phyloP scores from a whole-genome alignment of 2,329 filamentous ascomycete genomes.

The Colletotrichum paranaense region DNA sequence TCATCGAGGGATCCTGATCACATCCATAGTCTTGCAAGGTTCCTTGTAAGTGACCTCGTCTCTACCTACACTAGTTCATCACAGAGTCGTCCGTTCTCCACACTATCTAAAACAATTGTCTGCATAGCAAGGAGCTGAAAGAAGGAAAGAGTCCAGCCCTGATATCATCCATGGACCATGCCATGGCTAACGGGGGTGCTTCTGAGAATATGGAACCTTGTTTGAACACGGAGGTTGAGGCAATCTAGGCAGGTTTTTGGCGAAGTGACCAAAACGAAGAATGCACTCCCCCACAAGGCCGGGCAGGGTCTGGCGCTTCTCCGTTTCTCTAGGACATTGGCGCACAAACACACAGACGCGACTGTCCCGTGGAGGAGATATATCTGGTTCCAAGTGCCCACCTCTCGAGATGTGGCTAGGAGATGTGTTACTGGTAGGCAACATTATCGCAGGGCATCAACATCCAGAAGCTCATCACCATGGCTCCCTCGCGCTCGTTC shows the following conservation, averaged over 20 bases:
- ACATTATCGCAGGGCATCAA: constrained; percentile 10
- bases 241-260: constrained; percentile 3
- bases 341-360: background rate
- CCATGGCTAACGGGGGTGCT: background rate
- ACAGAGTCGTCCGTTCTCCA: constrained; percentile 12
- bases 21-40: background rate
- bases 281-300: constrained; percentile 3
- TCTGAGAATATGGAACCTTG: constrained; percentile 22
- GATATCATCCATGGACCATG: background rate
- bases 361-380: constrained; percentile 10
- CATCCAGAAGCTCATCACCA: constrained; percentile 5
- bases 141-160: constrained; percentile 16
- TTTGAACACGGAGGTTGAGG: background rate
- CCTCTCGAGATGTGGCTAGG: background rate
- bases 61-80: background rate
- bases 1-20: background rate
- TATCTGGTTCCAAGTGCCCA: constrained; percentile 28
- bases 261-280: background rate
- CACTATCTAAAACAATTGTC: constrained; percentile 25
- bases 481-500: constrained; percentile 27
- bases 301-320: background rate
- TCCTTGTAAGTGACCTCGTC: background rate
- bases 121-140: constrained; percentile 16
- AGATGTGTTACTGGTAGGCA: constrained; percentile 24
- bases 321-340: background rate